A percentile compares a stretch with the other conserved stretches of the same genome.
Evolutionary conservation across 2,329 filamentous ascomycete species (phyloP).

Genomic region (Claviceps purpurea): DNA sequence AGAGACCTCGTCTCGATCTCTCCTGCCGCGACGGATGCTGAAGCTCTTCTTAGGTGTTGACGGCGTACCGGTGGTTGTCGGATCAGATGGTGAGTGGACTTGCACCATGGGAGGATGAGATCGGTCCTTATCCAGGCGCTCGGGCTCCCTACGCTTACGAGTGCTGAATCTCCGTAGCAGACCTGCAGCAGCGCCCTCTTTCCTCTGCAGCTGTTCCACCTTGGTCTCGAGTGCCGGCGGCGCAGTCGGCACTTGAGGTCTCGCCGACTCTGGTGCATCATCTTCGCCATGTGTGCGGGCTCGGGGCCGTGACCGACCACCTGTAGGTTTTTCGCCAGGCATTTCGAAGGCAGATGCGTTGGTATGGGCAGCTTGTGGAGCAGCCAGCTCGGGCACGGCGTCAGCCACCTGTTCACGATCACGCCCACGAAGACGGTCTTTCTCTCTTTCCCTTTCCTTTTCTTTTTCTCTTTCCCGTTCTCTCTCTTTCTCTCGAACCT

Average conservation of each 20-base stretch:
- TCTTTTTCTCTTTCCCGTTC: conserved; percentile 6
- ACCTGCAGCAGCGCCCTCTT: conserved; percentile 76
- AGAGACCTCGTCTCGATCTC: conserved; percentile 37
- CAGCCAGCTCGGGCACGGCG: conserved; percentile 56
- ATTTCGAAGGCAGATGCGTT: conserved; percentile 78
- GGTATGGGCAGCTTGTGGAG: conserved; percentile 79
- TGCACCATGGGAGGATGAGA: conserved; percentile 62
- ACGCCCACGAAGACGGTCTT: conserved; percentile 15
- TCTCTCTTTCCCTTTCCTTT: conserved; percentile 15
- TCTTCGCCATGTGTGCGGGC: conserved; percentile 93
- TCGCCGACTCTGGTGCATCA: conserved; percentile 54
- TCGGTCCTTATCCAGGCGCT: conserved; percentile 47
- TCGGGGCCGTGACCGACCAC: conserved; percentile 68
- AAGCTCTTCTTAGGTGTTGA: conserved; percentile 71
- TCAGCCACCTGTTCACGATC: conserved; percentile 24
- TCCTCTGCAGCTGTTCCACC: conserved; percentile 52
- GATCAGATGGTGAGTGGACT: conserved; percentile 63
- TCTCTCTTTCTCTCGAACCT: not conserved
- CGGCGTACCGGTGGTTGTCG: conserved; percentile 20
- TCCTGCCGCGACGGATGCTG: conserved; percentile 54
- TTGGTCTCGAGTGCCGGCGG: conserved; percentile 40
- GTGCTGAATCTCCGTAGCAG: conserved; percentile 86
- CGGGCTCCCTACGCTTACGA: conserved; percentile 56
- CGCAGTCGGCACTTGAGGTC: conserved; percentile 12
- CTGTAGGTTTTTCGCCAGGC: conserved; percentile 75